phyloP scores from a whole-genome alignment of 2,329 filamentous ascomycete species.

The Didymella pomorum region DNA sequence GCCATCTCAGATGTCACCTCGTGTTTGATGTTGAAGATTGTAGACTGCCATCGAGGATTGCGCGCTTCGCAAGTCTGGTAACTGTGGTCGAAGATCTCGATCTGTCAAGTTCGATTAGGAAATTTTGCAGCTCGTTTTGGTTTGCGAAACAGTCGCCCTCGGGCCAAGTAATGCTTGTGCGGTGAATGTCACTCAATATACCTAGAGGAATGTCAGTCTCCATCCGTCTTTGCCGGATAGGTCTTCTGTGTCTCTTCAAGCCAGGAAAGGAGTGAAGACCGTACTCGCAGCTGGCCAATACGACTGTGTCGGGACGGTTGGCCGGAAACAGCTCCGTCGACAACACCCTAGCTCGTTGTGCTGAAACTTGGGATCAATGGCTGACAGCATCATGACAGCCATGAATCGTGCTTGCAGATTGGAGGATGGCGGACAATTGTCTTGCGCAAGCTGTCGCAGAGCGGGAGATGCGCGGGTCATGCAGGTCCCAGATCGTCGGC shows the following conservation, averaged over 20 bases:
- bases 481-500: slow-evolving; percentile 16
- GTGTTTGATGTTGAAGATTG: neutral
- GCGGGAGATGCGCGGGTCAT: slow-evolving; percentile 17
- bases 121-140: neutral
- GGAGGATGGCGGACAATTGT: slow-evolving; percentile 9
- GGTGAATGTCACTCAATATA: neutral
- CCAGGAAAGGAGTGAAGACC: neutral
- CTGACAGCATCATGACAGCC: neutral
- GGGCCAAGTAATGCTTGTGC: neutral
- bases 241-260: neutral
- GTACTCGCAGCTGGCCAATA: neutral
- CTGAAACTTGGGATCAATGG: neutral
- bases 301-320: neutral
- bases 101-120: no score
- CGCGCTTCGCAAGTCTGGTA: slow-evolving; percentile 1
- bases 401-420: slow-evolving; percentile 4
- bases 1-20: slow-evolving; percentile 1
- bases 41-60: neutral
- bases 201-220: neutral
- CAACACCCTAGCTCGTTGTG: neutral
- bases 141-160: neutral
- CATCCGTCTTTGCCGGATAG: neutral
- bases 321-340: slow-evolving; percentile 2
- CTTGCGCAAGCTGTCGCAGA: slow-evolving; percentile 7
- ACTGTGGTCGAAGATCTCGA: neutral